Evolutionary conservation across 108 stramenopile species (phyloP).

Genomic region (Skeletonema potamos): DNA sequence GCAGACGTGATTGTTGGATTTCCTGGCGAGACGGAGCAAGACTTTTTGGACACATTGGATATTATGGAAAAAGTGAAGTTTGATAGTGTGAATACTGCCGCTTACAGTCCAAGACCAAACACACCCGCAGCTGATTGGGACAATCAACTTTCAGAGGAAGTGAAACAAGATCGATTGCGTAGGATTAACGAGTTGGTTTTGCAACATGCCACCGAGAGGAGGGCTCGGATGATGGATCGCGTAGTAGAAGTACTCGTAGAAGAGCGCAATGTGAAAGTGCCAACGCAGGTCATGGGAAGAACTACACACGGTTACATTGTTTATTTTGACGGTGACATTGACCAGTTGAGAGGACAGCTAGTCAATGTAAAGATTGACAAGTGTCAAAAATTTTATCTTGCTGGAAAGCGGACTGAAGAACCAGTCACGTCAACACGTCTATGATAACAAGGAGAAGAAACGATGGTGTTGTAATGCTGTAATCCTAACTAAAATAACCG

Average conservation of each 20-base stretch:
- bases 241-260: constrained; percentile 93
- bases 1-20: constrained; percentile 95
- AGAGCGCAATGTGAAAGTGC: constrained; percentile 88
- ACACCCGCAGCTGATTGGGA: constrained; percentile 86
- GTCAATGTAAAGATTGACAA: constrained; percentile 80
- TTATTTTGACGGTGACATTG: constrained; percentile 90
- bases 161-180: constrained; percentile 85
- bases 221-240: constrained; percentile 89
- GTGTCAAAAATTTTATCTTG: constrained; percentile 75
- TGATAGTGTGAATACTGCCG: constrained; percentile 81
- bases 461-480: no score
- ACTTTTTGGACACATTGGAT: constrained; percentile 88
- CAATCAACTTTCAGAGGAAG: constrained; percentile 80
- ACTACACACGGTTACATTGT: constrained; percentile 91
- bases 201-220: constrained; percentile 87
- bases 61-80: constrained; percentile 92
- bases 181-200: constrained; percentile 87
- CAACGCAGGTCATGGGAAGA: constrained; percentile 91
- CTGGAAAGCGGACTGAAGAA: constrained; percentile 48
- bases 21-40: constrained; percentile 97
- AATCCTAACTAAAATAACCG: not conserved
- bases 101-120: constrained; percentile 86
- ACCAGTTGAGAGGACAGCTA: constrained; percentile 81
- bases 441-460: not conserved
- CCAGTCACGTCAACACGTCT: not conserved